A percentile compares a stretch with the other conserved stretches of the same genome.
Conservation (phyloP, 1,284 basidiomycete species). For the Marasmius tenuissimus region DNA sequence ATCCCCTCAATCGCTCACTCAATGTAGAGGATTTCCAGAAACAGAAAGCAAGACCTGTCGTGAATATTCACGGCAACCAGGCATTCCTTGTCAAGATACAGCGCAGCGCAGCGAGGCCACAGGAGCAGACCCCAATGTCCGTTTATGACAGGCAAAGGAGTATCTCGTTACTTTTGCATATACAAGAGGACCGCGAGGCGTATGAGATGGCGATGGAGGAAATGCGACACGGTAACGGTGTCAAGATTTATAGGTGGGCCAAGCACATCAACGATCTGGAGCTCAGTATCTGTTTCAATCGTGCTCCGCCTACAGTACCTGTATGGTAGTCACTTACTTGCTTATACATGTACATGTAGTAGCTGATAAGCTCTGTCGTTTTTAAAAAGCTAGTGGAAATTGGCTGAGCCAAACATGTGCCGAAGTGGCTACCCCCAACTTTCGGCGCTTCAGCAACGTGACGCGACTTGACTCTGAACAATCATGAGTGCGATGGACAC, state of each 20-base stretch:
- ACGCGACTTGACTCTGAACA: constrained; percentile 12
- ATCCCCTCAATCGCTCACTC: not conserved
- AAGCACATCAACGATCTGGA: constrained; percentile 24
- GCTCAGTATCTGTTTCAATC: constrained; percentile 24
- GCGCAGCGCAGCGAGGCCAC: constrained; percentile 11
- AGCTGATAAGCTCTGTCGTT: too few relatives aligned
- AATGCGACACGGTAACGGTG: constrained; percentile 15
- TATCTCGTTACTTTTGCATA: constrained; percentile 30
- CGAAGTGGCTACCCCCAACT: too few relatives aligned
- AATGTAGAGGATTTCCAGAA: not conserved
- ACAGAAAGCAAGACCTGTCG: not conserved
- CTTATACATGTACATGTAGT: not conserved
- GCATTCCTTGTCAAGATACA: constrained; percentile 45
- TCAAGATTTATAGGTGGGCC: constrained; percentile 33
- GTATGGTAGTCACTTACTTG: not conserved
- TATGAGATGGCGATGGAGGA: constrained; percentile 18
- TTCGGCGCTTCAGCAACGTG: not conserved
- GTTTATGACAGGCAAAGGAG: constrained; percentile 42
- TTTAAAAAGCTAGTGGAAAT: too few relatives aligned
- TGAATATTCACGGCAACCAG: constrained; percentile 33
- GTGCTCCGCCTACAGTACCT: constrained; percentile 10
- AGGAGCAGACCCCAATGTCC: constrained; percentile 24
- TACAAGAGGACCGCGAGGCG: constrained; percentile 15
- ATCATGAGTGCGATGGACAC: constrained; percentile 74
- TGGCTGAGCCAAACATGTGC: too few relatives aligned